phyloP scores from a whole-genome alignment of 345 rosid genomes.

The Rubroshorea leprosula region DNA sequence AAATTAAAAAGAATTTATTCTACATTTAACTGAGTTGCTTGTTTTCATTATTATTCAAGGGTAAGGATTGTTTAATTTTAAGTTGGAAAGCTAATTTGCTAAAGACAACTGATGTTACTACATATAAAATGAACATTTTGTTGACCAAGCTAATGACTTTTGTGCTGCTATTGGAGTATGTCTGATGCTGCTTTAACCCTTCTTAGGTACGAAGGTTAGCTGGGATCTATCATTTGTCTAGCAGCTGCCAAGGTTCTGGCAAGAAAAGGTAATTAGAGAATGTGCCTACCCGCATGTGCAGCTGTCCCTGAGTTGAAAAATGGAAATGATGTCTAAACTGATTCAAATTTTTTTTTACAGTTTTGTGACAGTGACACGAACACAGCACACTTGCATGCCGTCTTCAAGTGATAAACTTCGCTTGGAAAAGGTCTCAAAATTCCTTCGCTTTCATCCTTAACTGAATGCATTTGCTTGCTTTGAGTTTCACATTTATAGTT shows the following conservation, averaged over 20 bases:
- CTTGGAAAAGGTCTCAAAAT: slow-evolving; percentile 52
- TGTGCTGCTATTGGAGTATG: slow-evolving; percentile 8
- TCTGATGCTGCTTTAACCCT: slow-evolving; percentile 18
- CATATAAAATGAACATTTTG: not conserved
- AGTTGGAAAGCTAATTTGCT: not conserved
- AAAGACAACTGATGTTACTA: not conserved
- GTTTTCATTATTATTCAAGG: not conserved
- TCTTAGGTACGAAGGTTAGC: slow-evolving; percentile 63
- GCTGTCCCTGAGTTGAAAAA: not conserved
- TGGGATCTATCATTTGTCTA: slow-evolving; percentile 58
- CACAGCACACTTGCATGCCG: slow-evolving; percentile 80
- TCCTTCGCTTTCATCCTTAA: slow-evolving; percentile 3
- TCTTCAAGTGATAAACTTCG: slow-evolving; percentile 68
- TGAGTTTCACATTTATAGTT: not conserved
- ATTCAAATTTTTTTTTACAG: slow-evolving; percentile 29
- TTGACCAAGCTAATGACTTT: slow-evolving; percentile 1
- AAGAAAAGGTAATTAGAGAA: slow-evolving; percentile 58
- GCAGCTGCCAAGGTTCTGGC: slow-evolving; percentile 64
- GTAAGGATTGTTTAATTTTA: not conserved
- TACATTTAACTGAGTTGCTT: slow-evolving; percentile 3
- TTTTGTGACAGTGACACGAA: slow-evolving; percentile 62
- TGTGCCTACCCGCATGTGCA: not conserved
- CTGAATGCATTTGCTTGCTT: not conserved
- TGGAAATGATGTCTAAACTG: slow-evolving; percentile 11
- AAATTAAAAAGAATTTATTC: too few species aligned